These are phyloP conservation scores for Dentiscutata heterogama DNA, from an alignment of 371 early-diverging fungal genomes.

Conservation along the genomic window DNA sequence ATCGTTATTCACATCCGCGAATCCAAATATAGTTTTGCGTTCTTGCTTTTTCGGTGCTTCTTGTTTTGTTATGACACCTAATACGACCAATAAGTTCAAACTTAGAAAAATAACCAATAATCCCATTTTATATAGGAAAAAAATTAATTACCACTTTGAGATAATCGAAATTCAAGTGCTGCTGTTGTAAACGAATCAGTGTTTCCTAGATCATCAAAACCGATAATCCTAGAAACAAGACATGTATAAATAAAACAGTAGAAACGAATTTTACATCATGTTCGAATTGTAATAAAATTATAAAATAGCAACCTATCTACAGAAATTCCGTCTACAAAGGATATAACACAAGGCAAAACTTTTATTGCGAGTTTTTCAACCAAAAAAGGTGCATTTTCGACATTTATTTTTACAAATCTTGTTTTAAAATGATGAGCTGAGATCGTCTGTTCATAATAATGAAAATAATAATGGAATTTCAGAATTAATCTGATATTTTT, in stretches of 20 bases:
- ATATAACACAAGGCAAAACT: conserved; percentile 91
- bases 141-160: conserved; percentile 62
- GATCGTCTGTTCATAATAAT: conserved; percentile 57
- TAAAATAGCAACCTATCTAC: conserved; percentile 70
- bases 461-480: not conserved
- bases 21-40: conserved; percentile 58
- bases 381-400: conserved; percentile 90
- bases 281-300: conserved; percentile 49
- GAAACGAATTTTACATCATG: not conserved
- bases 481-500: not conserved
- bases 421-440: conserved; percentile 85
- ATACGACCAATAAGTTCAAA: too few relatives aligned
- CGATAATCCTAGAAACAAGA: conserved; percentile 74
- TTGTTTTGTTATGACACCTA: conserved; percentile 34
- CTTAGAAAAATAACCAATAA: not conserved
- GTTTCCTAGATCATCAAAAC: conserved; percentile 96
- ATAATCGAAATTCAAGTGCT: conserved; percentile 80
- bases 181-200: conserved; percentile 87
- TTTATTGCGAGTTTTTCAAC: conserved; percentile 90
- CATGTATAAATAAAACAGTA: conserved; percentile 5
- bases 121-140: not conserved
- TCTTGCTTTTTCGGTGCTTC: conserved; percentile 31
- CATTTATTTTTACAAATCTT: conserved; percentile 89
- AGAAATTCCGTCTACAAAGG: conserved; percentile 79
- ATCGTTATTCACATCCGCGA: conserved; percentile 45